Evolutionary conservation across 2,329 filamentous ascomycete species (phyloP), one percentile per base, ranked within the genome.

Genomic region (Apiospora hydei): DNA sequence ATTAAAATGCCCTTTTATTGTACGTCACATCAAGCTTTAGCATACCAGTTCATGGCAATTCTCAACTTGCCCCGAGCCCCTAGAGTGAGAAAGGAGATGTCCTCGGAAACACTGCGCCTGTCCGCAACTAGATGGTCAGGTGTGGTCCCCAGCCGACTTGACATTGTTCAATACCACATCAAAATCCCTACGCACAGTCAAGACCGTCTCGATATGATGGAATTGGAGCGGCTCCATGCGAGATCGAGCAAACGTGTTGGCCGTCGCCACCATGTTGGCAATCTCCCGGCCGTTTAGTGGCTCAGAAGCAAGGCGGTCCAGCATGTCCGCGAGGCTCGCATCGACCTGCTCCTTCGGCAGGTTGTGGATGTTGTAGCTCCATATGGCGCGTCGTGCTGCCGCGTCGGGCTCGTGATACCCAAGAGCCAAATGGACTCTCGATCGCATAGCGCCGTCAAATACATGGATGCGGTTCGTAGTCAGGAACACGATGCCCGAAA

Each of bases 401-500:
- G 44, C 38, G 13, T 74, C 71, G 2, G 80, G 73, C 30, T 72
- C 69, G 3, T 73, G 71, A 47, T 80, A 81, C 18, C 77, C 71
- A 34, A 81, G 75, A 0, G 72, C 72, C 26, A 80, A 57, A 67
- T 83, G 80, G 26, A 83, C 80, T 4, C 81, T 77, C 1, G 76
- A 78, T 41, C 81, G 74, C 71, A 83, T 81, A 0, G 81, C 81
- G 0, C 77, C 73, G 69, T 83, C 81, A 64, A 82, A 79, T 18
- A 77, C 75, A 1, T 75, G 75, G 10, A 81, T 75, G 5, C 79
- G 76, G 67, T 82, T 82, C 13, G 79, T 81, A 0, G 82, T 84
- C 24, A 84, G 74, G 70, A 84, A 83, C 0, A 84, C 71, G 41
- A 84, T 80, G 0, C 82, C 83, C 38, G 82, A 75, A 70, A 81